Percentiles rank a stretch among this genome's conserved stretches.
These are phyloP conservation scores for Coccomyxa subellipsoidea DNA, from an alignment of 163 green algal genomes.

Conservation along the genomic window DNA sequence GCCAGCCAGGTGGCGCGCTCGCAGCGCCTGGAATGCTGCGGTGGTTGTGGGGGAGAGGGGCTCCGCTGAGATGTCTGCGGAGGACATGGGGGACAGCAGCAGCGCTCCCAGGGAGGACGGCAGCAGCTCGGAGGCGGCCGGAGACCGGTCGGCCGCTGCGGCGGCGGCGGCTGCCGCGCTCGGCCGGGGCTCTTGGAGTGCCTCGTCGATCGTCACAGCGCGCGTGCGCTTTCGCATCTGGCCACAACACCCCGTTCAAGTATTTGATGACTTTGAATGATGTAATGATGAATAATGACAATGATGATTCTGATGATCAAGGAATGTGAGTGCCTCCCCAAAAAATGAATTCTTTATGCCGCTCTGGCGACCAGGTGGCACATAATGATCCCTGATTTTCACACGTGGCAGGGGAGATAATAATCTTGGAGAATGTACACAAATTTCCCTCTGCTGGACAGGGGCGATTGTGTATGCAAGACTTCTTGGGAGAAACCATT, in stretches of 20 bases:
- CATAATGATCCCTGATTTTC: too few species aligned
- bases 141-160: not conserved
- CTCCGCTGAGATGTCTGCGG: not conserved
- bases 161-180: not conserved
- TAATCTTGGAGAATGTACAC: too few species aligned
- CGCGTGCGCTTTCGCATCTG: not conserved
- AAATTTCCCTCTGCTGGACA: not conserved
- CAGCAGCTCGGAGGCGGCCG: not conserved
- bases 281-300: too few species aligned
- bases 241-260: not conserved
- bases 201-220: not conserved
- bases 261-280: too few species aligned
- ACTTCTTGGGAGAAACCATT: too few species aligned
- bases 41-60: slow-evolving; percentile 5
- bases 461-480: not conserved
- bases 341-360: too few species aligned
- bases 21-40: not conserved
- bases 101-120: not conserved
- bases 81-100: slow-evolving; percentile 12
- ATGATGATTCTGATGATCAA: too few species aligned
- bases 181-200: not conserved
- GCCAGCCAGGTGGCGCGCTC: not conserved
- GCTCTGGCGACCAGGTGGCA: too few species aligned
- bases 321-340: too few species aligned
- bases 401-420: too few species aligned